Conservation (phyloP, 768 basidiomycete genomes). For the Bullera alba region DNA sequence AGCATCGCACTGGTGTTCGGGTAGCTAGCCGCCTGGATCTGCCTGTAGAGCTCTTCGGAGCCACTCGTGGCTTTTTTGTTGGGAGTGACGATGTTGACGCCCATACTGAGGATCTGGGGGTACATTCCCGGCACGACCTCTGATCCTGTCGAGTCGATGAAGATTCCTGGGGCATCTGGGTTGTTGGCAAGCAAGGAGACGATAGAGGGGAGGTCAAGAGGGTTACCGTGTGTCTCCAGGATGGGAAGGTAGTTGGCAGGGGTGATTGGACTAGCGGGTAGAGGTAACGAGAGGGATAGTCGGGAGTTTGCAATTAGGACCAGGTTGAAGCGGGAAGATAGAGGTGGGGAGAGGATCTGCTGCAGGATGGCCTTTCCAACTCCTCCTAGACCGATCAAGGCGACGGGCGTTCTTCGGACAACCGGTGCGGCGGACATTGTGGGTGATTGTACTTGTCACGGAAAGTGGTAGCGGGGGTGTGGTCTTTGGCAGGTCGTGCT, state of each 20-base stretch:
- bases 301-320: constrained; percentile 49
- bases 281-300: constrained; percentile 39
- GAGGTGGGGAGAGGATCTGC: constrained; percentile 66
- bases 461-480: too few relatives aligned
- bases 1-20: constrained; percentile 53
- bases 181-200: constrained; percentile 50
- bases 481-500: too few relatives aligned
- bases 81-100: constrained; percentile 84
- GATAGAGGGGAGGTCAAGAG: constrained; percentile 52
- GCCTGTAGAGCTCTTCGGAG: constrained; percentile 58
- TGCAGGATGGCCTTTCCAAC: constrained; percentile 81
- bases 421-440: constrained; percentile 7
- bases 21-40: constrained; percentile 58
- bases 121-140: constrained; percentile 73
- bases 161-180: constrained; percentile 51
- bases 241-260: constrained; percentile 29
- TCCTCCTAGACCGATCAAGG: constrained; percentile 83
- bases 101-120: constrained; percentile 67
- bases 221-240: constrained; percentile 49
- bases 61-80: constrained; percentile 96
- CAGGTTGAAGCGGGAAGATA: constrained; percentile 47
- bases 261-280: constrained; percentile 33
- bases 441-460: too few relatives aligned
- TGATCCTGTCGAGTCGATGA: constrained; percentile 89
- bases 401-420: constrained; percentile 52